Conservation (phyloP, 371 early-diverging fungal species). For the Actinomucor elegans region DNA sequence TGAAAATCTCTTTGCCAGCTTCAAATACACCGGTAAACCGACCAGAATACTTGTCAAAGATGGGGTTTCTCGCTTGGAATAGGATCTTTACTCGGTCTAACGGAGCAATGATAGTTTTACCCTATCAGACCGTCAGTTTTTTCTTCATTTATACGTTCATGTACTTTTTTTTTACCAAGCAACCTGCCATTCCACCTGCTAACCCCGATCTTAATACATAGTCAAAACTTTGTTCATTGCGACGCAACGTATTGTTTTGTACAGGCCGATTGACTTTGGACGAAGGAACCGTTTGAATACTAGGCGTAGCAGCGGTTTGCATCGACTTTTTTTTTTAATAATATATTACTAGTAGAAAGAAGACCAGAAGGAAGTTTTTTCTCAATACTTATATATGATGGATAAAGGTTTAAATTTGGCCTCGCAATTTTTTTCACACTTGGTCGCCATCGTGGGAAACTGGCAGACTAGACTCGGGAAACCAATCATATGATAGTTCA, state of each 20-base stretch:
- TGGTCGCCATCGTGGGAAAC: too few relatives aligned
- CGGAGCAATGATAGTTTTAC: constrained; percentile 90
- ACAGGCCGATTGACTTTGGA: constrained; percentile 1
- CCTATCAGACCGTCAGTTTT: too few relatives aligned
- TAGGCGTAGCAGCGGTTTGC: constrained; percentile 6
- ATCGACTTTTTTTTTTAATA: not conserved
- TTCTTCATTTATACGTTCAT: too few relatives aligned
- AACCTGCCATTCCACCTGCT: constrained; percentile 41
- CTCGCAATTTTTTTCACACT: too few relatives aligned
- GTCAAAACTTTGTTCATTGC: constrained; percentile 26
- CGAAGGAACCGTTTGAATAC: too few relatives aligned
- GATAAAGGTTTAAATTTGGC: too few relatives aligned
- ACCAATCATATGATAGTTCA: too few relatives aligned
- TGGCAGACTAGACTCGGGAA: too few relatives aligned
- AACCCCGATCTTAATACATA: constrained; percentile 30
- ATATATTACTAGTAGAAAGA: too few relatives aligned
- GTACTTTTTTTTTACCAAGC: constrained; percentile 33
- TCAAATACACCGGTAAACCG: constrained; percentile 76
- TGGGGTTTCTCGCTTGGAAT: constrained; percentile 87
- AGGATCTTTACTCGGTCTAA: constrained; percentile 95
- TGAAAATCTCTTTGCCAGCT: constrained; percentile 72
- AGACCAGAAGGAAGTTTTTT: too few relatives aligned
- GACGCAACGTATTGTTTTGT: too few relatives aligned
- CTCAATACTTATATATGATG: too few relatives aligned
- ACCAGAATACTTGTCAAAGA: constrained; percentile 78